Evolutionary conservation across 495 filamentous ascomycete genomes (phyloP).

Genomic region (Penicillium lividum): DNA sequence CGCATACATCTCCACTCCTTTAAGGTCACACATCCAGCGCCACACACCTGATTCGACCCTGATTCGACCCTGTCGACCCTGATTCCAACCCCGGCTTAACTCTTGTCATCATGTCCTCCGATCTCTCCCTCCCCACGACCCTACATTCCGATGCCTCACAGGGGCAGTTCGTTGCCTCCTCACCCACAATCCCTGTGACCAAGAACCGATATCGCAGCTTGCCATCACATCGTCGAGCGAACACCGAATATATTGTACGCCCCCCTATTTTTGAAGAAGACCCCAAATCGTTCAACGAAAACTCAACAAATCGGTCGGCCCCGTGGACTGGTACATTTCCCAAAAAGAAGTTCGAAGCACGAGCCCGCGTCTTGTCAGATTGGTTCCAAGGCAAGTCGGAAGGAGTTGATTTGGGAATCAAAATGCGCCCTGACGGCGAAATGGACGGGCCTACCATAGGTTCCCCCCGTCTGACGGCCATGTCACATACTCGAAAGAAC

Average conservation of each 20-base stretch:
- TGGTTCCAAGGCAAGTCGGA: constrained; percentile 57
- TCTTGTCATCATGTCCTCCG: constrained; percentile 21
- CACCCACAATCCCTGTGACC: constrained; percentile 22
- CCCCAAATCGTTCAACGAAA: constrained; percentile 18
- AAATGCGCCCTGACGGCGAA: constrained; percentile 19
- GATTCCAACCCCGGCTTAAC: neutral
- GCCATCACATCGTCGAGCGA: constrained; percentile 43
- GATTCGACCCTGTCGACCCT: constrained; percentile 7
- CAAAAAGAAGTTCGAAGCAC: constrained; percentile 45
- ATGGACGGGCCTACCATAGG: constrained; percentile 28
- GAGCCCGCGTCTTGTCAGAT: constrained; percentile 44
- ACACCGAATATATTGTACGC: constrained; percentile 42
- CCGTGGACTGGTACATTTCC: constrained; percentile 36
- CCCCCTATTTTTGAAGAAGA: constrained; percentile 29
- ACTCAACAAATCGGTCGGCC: constrained; percentile 13
- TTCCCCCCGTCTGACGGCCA: constrained; percentile 19
- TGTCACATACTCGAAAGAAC: constrained; percentile 39
- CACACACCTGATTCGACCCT: constrained; percentile 37
- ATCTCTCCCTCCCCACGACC: constrained; percentile 21
- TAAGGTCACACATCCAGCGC: constrained; percentile 22
- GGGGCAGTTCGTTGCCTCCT: constrained; percentile 28
- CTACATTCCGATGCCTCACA: constrained; percentile 33
- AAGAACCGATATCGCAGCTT: constrained; percentile 23
- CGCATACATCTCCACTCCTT: constrained; percentile 4
- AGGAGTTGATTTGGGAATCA: constrained; percentile 43